These are phyloP conservation scores for Diacronema lutheri DNA, from an alignment of 78 protist species.

Conservation along the genomic window DNA sequence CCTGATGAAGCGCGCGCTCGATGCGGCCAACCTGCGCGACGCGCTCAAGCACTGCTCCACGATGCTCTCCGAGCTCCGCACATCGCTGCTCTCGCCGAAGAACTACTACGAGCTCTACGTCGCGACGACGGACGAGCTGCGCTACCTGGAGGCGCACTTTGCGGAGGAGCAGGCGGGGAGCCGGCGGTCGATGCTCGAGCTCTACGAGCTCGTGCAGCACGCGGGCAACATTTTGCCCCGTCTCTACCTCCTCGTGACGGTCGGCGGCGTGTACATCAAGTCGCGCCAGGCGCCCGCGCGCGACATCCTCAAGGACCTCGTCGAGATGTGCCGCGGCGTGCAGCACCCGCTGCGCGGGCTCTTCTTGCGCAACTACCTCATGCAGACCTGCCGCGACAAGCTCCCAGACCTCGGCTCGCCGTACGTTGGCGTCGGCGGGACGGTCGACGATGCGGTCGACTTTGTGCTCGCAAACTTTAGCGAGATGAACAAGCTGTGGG, in stretches of 20 bases:
- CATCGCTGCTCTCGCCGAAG: constrained; percentile 84
- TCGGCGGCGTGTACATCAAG: constrained; percentile 77
- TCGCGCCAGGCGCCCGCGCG: constrained; percentile 83
- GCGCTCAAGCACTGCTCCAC: constrained; percentile 81
- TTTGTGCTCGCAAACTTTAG: constrained; percentile 87
- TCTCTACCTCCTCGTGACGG: constrained; percentile 79
- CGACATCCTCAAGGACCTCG: constrained; percentile 74
- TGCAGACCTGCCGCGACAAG: constrained; percentile 71
- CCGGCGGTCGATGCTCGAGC: constrained; percentile 68
- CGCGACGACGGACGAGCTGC: constrained; percentile 66
- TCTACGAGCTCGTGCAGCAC: constrained; percentile 95
- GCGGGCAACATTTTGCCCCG: constrained; percentile 94
- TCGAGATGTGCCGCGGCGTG: constrained; percentile 97
- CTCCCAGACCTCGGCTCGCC: constrained; percentile 78
- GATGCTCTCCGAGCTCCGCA: constrained; percentile 88
- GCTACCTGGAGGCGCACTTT: constrained; percentile 76
- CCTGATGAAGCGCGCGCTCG: constrained; percentile 43
- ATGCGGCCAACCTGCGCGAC: constrained; percentile 72
- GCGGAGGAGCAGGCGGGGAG: constrained; percentile 49
- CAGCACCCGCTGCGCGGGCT: constrained; percentile 99
- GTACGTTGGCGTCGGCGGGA: constrained; percentile 48
- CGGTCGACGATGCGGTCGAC: constrained; percentile 74
- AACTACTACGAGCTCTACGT: constrained; percentile 20
- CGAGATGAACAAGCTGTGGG: constrained; percentile 98
- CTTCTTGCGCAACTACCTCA: constrained; percentile 90